phyloP scores from a whole-genome alignment of 495 filamentous ascomycete species.

The Neurospora terricola region DNA sequence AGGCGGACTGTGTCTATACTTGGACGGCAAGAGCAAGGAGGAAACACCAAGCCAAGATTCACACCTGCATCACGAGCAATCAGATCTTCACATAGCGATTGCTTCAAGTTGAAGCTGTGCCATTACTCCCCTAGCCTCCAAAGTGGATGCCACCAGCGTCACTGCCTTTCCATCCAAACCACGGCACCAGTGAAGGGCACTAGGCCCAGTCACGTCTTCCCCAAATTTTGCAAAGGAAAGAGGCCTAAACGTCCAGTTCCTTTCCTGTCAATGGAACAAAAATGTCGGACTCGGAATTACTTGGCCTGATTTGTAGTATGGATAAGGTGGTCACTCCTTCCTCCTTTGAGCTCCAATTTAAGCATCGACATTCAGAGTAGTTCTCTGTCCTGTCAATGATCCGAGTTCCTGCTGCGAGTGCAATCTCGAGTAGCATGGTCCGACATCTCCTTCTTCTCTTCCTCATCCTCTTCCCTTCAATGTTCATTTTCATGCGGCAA shows the following conservation, averaged over 20 bases:
- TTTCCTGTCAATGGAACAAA: background rate
- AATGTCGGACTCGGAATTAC: background rate
- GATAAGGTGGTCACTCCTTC: background rate
- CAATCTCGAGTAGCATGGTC: background rate
- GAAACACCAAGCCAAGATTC: background rate
- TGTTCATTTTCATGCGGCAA: background rate
- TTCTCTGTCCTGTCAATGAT: background rate
- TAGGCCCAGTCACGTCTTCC: background rate
- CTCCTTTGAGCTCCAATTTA: background rate
- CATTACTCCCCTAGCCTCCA: background rate
- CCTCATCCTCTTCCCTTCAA: background rate
- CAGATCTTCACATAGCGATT: background rate
- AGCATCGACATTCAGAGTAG: background rate
- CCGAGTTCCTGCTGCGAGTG: background rate
- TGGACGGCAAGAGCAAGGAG: background rate
- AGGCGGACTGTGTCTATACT: background rate
- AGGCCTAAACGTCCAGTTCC: background rate
- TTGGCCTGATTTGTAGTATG: background rate
- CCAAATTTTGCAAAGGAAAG: background rate
- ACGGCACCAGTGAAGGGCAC: background rate
- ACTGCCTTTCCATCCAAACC: background rate
- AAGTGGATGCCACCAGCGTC: background rate
- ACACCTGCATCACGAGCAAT: background rate
- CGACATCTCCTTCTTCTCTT: background rate
- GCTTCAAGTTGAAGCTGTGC: background rate